Evolutionary conservation across 192 early-diverging fungal species (phyloP).

Genomic region (Globomyces pollinis-pini): DNA sequence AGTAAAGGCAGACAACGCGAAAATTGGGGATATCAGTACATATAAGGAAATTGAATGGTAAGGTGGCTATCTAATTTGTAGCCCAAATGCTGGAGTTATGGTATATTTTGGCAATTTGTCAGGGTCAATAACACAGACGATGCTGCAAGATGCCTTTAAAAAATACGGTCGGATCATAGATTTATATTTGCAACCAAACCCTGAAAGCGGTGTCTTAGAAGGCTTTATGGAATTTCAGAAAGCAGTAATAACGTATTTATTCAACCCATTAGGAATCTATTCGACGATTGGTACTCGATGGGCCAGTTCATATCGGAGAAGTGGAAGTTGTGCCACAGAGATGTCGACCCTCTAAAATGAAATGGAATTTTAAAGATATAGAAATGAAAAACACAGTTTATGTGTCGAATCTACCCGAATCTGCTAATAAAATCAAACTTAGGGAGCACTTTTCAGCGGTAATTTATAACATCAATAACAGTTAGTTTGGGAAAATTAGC

Average conservation of each 20-base stretch:
- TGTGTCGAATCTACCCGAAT: slow-evolving; percentile 29
- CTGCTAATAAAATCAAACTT: slow-evolving; percentile 26
- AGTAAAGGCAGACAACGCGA: not conserved
- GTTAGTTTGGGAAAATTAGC: slow-evolving; percentile 34
- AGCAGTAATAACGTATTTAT: slow-evolving; percentile 18
- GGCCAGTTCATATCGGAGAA: not conserved
- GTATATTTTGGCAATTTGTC: slow-evolving; percentile 14
- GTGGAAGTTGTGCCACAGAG: not conserved
- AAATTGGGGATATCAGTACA: not conserved
- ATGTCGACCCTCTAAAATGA: not conserved
- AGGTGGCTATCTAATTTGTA: not conserved
- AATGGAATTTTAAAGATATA: slow-evolving; percentile 15
- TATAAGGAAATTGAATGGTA: slow-evolving; percentile 1
- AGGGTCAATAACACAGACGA: slow-evolving; percentile 1
- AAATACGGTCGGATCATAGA: slow-evolving; percentile 33
- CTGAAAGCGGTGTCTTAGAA: slow-evolving; percentile 26
- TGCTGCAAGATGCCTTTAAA: slow-evolving; percentile 17
- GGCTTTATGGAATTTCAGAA: slow-evolving; percentile 38
- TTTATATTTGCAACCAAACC: slow-evolving; percentile 28
- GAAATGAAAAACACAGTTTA: slow-evolving; percentile 31
- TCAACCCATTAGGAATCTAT: not conserved
- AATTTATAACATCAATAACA: not conserved
- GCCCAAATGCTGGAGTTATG: slow-evolving; percentile 25
- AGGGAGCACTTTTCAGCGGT: slow-evolving; percentile 33
- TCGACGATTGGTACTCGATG: not conserved